phyloP scores from a whole-genome alignment of 345 rosid genomes.

The Adansonia digitata region DNA sequence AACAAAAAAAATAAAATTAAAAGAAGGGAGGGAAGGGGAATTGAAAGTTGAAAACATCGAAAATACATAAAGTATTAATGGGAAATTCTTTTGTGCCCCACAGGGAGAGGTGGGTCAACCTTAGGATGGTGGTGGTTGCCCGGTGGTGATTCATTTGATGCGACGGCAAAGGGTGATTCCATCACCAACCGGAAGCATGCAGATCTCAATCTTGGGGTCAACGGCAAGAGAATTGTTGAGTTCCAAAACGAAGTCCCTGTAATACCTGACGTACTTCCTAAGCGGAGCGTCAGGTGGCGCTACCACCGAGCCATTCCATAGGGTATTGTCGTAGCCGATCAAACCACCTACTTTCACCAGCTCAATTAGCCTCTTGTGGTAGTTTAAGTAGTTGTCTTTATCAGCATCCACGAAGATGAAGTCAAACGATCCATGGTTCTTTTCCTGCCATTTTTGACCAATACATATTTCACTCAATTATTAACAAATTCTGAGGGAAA shows the following conservation, averaged over 20 bases:
- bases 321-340: slow-evolving; percentile 95
- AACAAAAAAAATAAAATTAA: neutral
- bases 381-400: slow-evolving; percentile 90
- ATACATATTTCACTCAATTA: neutral
- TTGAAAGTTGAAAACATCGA: too few species aligned
- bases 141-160: slow-evolving; percentile 40
- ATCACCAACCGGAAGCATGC: slow-evolving; percentile 93
- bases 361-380: slow-evolving; percentile 81
- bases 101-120: neutral
- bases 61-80: too few species aligned
- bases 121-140: neutral
- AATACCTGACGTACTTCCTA: slow-evolving; percentile 79
- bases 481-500: neutral
- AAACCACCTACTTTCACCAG: slow-evolving; percentile 84
- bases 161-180: slow-evolving; percentile 98
- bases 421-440: slow-evolving; percentile 67
- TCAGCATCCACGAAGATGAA: slow-evolving; percentile 98
- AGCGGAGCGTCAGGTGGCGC: slow-evolving; percentile 81
- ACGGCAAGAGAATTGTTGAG: slow-evolving; percentile 95
- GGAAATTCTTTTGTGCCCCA: neutral
- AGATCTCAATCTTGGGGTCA: slow-evolving; percentile 94
- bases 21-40: too few species aligned
- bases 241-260: slow-evolving; percentile 85
- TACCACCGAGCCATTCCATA: slow-evolving; percentile 93
- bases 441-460: slow-evolving; percentile 37